Conservation (phyloP, 73 alveolate species). For the Tetrahymena borealis region DNA sequence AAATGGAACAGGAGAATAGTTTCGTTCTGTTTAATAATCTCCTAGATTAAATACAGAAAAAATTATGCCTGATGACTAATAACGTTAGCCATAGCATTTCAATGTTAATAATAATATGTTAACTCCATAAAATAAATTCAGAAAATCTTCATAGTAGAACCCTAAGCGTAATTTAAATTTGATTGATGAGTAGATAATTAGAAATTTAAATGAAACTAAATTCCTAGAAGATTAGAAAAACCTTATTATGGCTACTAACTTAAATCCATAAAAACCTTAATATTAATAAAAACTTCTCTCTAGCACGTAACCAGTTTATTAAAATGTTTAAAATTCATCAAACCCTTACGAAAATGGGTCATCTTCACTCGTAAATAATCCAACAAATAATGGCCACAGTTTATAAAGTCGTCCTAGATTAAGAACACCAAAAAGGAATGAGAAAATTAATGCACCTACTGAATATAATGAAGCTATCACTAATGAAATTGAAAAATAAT, state of each 20-base stretch:
- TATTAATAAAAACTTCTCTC: background rate
- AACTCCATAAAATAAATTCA: background rate
- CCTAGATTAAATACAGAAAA: background rate
- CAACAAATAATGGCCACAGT: background rate
- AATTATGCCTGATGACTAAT: background rate
- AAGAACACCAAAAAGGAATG: background rate
- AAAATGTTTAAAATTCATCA: background rate
- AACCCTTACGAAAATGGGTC: background rate
- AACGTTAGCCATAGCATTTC: background rate
- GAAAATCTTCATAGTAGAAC: background rate
- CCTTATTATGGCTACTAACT: background rate
- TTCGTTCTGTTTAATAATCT: background rate
- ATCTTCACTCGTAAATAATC: background rate
- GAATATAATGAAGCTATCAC: background rate
- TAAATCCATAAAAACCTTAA: background rate
- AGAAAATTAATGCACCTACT: background rate
- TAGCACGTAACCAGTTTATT: background rate
- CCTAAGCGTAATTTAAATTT: background rate
- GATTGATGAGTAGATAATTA: background rate
- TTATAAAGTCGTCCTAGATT: background rate
- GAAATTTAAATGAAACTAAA: background rate
- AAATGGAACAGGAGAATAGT: background rate
- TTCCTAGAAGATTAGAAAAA: background rate
- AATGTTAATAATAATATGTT: background rate
- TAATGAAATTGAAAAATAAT: background rate